Evolutionary conservation across 495 filamentous ascomycete species (phyloP), one percentile per base, ranked within the genome.

Genomic region (Hypoxylon lienhwacheense): DNA sequence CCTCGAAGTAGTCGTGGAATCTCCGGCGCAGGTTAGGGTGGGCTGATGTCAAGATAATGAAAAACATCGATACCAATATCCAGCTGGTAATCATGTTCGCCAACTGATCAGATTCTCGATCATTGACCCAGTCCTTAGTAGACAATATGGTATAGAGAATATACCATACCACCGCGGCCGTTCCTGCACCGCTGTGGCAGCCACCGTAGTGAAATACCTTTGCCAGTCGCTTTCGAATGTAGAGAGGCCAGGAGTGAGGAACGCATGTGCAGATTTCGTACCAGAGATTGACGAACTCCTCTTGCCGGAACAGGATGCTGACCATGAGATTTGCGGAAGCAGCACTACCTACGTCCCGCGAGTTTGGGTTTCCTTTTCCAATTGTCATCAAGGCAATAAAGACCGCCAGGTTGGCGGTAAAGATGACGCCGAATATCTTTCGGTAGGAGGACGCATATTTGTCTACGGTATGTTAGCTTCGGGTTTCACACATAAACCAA

Each of bases 161-260:
- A 68, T 87, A 90, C 89, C 89, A 93, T 19, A 84, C 64, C 0
- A 83, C 76, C 1, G 85, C 79, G 10, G 83, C 82, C 2, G 87
- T 73, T 15, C 84, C 87, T 40, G 85, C 85, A 14, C 85, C 85
- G 56, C 80, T 86, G 63, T 91, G 88, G 5, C 89, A 75, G 11
- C 89, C 89, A 21, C 89, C 89, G 65, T 86, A 86, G 31, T 88
- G 83, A 64, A 89, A 91, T 2, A 89, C 75, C 59, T 90, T 89
- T 21, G 87, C 85, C 0, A 81, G 77, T n/a, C 82, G 70, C 0
- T 76, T 77, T 22, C 88, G 85, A 33, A 88, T 69, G 28, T 74
- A 70, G 26, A 89, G 70, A 0, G 88, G 88, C 22, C 79, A 77
- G 3, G 73, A 79, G 37, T 76, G 72, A 0, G 87, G 84, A 47